Conservation (phyloP, 2,329 filamentous ascomycete genomes). For the Fusarium sp. region DNA sequence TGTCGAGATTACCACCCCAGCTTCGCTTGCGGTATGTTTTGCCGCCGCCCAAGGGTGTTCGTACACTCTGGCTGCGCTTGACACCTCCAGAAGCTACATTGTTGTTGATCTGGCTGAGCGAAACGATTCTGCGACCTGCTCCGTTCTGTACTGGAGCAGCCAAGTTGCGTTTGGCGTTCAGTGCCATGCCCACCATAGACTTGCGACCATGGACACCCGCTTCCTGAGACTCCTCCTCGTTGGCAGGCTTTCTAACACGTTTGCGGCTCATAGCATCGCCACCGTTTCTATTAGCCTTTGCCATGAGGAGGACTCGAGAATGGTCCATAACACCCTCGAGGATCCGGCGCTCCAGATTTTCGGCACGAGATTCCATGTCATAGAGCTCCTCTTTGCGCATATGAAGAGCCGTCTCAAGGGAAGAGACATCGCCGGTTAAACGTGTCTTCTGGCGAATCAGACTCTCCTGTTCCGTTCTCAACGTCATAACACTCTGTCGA, state of each 20-base stretch:
- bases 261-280: slow-evolving; percentile 70
- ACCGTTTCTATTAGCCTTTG: slow-evolving; percentile 65
- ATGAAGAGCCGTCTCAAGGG: slow-evolving; percentile 88
- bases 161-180: slow-evolving; percentile 64
- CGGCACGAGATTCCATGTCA: slow-evolving; percentile 89
- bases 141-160: slow-evolving; percentile 61
- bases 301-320: slow-evolving; percentile 88
- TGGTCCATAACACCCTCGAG: slow-evolving; percentile 97
- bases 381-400: slow-evolving; percentile 92
- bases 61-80: slow-evolving; percentile 82
- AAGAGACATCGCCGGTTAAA: slow-evolving; percentile 86
- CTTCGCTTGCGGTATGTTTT: slow-evolving; percentile 73
- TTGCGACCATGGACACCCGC: slow-evolving; percentile 43
- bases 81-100: slow-evolving; percentile 75
- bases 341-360: slow-evolving; percentile 90
- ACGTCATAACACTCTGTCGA: slow-evolving; percentile 65
- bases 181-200: slow-evolving; percentile 64
- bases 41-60: slow-evolving; percentile 61
- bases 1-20: slow-evolving; percentile 68
- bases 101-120: slow-evolving; percentile 88
- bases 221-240: slow-evolving; percentile 36
- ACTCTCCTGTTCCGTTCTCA: slow-evolving; percentile 78
- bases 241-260: slow-evolving; percentile 60
- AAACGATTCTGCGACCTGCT: slow-evolving; percentile 83
- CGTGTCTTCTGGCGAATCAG: slow-evolving; percentile 82